Conservation (phyloP, 352 stramenopile species). For the Aphanomyces astaci region DNA sequence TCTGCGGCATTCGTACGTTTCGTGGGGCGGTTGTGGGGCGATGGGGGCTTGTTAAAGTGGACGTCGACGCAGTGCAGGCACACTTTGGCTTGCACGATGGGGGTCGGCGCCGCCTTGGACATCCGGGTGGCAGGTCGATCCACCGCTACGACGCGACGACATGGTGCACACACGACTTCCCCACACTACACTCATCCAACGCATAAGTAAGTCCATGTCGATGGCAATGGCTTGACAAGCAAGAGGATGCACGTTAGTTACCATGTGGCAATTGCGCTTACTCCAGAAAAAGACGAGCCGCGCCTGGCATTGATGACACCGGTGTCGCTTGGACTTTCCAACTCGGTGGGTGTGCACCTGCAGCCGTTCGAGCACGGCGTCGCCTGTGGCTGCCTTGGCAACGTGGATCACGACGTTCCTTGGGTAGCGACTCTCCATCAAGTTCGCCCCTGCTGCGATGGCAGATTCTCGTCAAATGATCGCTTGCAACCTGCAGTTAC, state of each 20-base stretch:
- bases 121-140: background rate
- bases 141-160: background rate
- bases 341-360: background rate
- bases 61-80: background rate
- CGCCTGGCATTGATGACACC: background rate
- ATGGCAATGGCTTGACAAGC: too few relatives aligned
- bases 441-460: background rate
- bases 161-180: constrained; percentile 7
- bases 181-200: constrained; percentile 7
- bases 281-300: constrained; percentile 3
- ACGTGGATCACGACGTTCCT: background rate
- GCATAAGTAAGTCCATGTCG: too few relatives aligned
- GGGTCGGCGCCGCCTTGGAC: background rate
- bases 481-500: background rate
- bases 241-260: too few relatives aligned
- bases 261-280: constrained; percentile 21
- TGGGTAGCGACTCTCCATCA: background rate
- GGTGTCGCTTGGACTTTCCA: background rate
- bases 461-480: background rate
- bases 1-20: background rate
- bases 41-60: constrained; percentile 1
- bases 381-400: background rate
- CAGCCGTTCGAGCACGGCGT: background rate
- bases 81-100: background rate
- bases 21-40: background rate